A percentile compares a stretch with the other conserved stretches of the same genome.
Conservation (phyloP, 1,139 yeast genomes). For the Sugiyamaella novakii region DNA sequence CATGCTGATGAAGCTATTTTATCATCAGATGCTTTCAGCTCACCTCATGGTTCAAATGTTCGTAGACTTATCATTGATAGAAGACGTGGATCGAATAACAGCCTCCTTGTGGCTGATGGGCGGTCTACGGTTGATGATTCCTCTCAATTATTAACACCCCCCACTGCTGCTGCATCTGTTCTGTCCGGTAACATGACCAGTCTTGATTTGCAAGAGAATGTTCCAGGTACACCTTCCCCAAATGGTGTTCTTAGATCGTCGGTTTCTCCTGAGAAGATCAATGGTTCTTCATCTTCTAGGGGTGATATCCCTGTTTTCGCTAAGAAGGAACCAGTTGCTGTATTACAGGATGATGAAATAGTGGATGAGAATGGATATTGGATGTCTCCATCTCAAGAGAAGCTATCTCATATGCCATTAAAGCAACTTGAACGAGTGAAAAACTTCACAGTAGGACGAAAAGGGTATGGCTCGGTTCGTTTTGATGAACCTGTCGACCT, state of each 20-base stretch:
- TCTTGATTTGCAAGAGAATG: constrained; percentile 14
- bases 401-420: constrained; percentile 60
- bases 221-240: constrained; percentile 19
- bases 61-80: constrained; percentile 58
- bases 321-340: background rate
- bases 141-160: constrained; percentile 5
- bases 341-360: constrained; percentile 44
- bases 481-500: constrained; percentile 84
- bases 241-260: constrained; percentile 11
- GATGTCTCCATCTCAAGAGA: constrained; percentile 75
- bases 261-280: constrained; percentile 10
- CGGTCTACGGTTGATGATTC: constrained; percentile 7
- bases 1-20: constrained; percentile 67
- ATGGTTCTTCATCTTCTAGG: constrained; percentile 5
- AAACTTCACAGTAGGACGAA: constrained; percentile 76
- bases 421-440: constrained; percentile 65
- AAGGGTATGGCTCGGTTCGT: constrained; percentile 73
- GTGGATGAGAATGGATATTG: constrained; percentile 76
- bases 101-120: constrained; percentile 4
- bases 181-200: constrained; percentile 16
- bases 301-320: constrained; percentile 12
- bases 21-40: constrained; percentile 64
- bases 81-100: constrained; percentile 10
- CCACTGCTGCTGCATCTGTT: constrained; percentile 10
- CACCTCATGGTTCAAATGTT: constrained; percentile 58